phyloP scores from a whole-genome alignment of 352 stramenopile genomes.

The Thalassiosira livingstoniorum region DNA sequence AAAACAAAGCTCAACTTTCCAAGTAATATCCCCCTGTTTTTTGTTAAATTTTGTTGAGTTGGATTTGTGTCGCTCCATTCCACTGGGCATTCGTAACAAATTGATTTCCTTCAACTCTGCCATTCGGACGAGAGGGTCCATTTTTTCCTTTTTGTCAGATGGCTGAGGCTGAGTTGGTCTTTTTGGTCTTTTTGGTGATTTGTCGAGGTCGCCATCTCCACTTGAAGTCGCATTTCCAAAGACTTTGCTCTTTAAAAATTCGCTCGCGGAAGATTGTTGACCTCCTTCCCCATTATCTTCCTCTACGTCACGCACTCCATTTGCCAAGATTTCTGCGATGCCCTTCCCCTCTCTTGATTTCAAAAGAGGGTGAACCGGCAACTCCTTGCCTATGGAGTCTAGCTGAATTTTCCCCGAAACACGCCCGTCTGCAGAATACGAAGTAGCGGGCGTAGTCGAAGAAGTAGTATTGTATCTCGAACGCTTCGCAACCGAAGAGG shows the following conservation, averaged over 20 bases:
- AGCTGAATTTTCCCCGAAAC: slow-evolving; percentile 20
- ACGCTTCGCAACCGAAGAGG: slow-evolving; percentile 13
- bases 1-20: slow-evolving; percentile 62
- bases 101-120: slow-evolving; percentile 61
- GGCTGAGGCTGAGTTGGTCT: not conserved
- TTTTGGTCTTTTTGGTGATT: not conserved
- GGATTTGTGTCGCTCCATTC: slow-evolving; percentile 68
- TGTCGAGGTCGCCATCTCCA: not conserved
- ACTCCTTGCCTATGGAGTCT: slow-evolving; percentile 20
- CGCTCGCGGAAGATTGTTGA: slow-evolving; percentile 2
- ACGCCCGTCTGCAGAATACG: no score
- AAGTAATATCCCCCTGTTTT: slow-evolving; percentile 63
- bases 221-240: slow-evolving; percentile 12
- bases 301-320: slow-evolving; percentile 34
- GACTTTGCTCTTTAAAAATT: no score
- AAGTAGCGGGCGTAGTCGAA: no score
- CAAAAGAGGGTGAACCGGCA: slow-evolving; percentile 54
- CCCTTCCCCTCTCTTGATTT: slow-evolving; percentile 29
- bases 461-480: slow-evolving; percentile 25
- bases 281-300: slow-evolving; percentile 10
- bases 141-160: slow-evolving; percentile 26
- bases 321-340: slow-evolving; percentile 27
- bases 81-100: slow-evolving; percentile 71
- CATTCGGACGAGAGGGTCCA: slow-evolving; percentile 61
- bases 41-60: slow-evolving; percentile 75